phyloP scores from a whole-genome alignment of 495 filamentous ascomycete species.

The Recurvomyces mirabilis region DNA sequence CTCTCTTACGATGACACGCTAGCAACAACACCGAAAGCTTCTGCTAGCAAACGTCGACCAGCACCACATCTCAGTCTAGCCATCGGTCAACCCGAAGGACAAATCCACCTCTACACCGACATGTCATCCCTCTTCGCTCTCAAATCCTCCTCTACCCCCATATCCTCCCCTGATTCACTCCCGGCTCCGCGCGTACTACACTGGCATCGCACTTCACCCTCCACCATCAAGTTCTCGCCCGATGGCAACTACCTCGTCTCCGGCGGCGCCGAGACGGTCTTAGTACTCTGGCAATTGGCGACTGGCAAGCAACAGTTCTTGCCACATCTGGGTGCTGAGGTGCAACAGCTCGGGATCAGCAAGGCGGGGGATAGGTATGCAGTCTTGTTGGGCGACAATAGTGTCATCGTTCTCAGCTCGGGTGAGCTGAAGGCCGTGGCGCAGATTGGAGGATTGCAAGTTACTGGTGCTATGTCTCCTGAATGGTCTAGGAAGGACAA shows the following conservation, averaged over 20 bases:
- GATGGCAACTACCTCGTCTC: slow-evolving; percentile 98
- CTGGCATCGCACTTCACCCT: slow-evolving; percentile 81
- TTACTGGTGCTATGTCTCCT: slow-evolving; percentile 19
- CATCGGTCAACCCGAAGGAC: slow-evolving; percentile 61
- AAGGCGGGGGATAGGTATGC: slow-evolving; percentile 67
- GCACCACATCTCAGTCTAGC: no score
- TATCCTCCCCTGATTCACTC: slow-evolving; percentile 12
- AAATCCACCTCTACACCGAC: slow-evolving; percentile 68
- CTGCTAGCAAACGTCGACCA: no score
- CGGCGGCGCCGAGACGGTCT: slow-evolving; percentile 76
- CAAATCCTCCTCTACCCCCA: no score
- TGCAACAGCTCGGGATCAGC: slow-evolving; percentile 76
- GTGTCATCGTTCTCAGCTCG: slow-evolving; percentile 74
- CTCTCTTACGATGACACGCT: slow-evolving; percentile 14
- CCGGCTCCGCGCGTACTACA: slow-evolving; percentile 47
- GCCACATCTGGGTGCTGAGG: slow-evolving; percentile 73
- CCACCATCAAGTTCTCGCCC: slow-evolving; percentile 71
- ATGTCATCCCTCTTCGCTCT: slow-evolving; percentile 45
- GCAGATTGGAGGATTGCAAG: slow-evolving; percentile 73
- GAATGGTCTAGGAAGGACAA: background rate
- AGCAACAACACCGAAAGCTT: no score
- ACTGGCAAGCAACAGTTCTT: slow-evolving; percentile 68
- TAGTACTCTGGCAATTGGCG: slow-evolving; percentile 93
- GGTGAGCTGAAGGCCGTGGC: slow-evolving; percentile 71
- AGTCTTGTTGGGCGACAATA: slow-evolving; percentile 80